Evolutionary conservation across 768 basidiomycete genomes (phyloP), one percentile per base, ranked within the genome.

Genomic region (Hericium alpestre): DNA sequence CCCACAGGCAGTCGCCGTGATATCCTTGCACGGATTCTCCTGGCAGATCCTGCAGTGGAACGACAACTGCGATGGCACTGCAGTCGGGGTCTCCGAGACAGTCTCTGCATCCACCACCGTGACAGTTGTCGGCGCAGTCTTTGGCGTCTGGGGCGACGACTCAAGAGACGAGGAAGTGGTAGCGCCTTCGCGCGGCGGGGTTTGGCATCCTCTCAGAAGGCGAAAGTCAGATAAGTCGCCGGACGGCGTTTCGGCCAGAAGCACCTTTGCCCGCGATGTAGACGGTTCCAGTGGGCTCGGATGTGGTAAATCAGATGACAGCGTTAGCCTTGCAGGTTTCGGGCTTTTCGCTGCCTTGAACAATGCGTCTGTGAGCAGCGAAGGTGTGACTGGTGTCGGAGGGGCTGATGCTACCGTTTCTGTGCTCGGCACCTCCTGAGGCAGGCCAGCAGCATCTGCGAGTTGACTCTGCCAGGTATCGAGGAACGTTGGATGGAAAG

Each of bases 1-100:
- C 12, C 52, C 52, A 20, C 52, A 53, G 12, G 23, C 52, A 15
- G 52, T 53, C n/a, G 52, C 52, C 18, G 52, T 53, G 52, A 53
- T 53, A 3, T 53, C 52, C 1, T n/a, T n/a, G 20, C 52, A 53
- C 8, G 52, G 52, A 18, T 53, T 38, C 38, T 15, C 52, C 32
- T 37, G 32, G 52, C 52, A 53, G 13, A 20, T 37, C 18, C 52
- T 13, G 18, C 52, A 53, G 52, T 53, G 37, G 38, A 53, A 53
- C 7, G 52, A 37, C 5, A 37, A 37, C n/a, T 10, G 38, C 25
- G 25, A 15, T 6, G 10, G 2, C 43, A n/a, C 15, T 46, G 16
- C 16, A n/a, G n/a, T 46, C 18, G 18, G 43, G 20, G 43, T 9
- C 43, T 46, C 8, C 5, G 43, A 4, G 43, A 46, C 18, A 7